Evolutionary conservation across 2,329 filamentous ascomycete species (phyloP), one percentile per base, ranked within the genome.

Genomic region (Fusarium sp.): DNA sequence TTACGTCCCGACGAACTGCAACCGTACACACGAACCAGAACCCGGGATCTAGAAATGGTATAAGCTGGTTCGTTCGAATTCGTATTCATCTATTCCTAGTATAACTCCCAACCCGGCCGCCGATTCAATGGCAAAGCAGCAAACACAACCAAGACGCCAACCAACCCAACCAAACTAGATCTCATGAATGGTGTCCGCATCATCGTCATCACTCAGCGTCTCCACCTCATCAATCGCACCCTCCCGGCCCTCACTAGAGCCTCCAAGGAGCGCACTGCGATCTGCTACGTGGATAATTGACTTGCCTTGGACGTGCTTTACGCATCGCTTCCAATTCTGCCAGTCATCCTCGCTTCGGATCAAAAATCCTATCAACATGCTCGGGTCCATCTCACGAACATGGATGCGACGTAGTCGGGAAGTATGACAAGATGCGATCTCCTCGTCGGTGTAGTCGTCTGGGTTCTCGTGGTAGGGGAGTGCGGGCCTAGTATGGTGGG

Each of bases 321-420:
- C 85, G n/a, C 88, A 86, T 63, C 87, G 83, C 75, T 92, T 91
- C 94, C 94, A 98, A 58, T 88, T 86, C 38, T 86, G 81, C 91
- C 95, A 98, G 71, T 99, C 96, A 44, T 90, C 86, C 73, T 95
- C 90, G 62, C 92, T 88, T 40, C 86, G 87, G 67, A 99, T 93
- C 34, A 99, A 81, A 75, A 98, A 98, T 4, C 93, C 95, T 70
- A 99, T 92, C 42, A 99, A 82, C 96, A 99, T 99, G 76, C 93
- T 97, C 0, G 96, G 96, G 75, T 99, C 96, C 92, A 99, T 96
- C 76, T 98, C 94, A 64, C 89, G 89, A 53, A 99, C 86, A 72
- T 96, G 90, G 29, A 99, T 85, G 61, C 91, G 87, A 36, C 95
- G 89, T 16, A 99, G 82, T 51, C 95, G 90, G 55, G 92, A 87